These are phyloP conservation scores for Grosmannia clavigera DNA, from an alignment of 2,329 filamentous ascomycete genomes.

Conservation along the genomic window DNA sequence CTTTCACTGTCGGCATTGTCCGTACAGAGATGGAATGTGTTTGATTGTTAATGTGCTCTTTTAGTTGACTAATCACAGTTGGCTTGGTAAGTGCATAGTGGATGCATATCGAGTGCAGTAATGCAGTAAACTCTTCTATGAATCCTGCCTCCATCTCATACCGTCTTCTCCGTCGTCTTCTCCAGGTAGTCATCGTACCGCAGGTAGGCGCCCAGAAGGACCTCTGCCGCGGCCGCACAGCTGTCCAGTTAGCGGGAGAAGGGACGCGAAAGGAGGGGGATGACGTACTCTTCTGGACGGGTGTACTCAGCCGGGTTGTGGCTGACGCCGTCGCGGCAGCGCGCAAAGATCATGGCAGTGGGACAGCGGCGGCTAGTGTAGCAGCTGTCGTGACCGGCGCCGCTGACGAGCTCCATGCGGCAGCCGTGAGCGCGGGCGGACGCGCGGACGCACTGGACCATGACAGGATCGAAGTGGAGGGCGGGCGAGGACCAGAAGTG, in stretches of 20 bases:
- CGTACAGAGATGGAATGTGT: no score
- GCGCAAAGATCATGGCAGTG: constrained; percentile 27
- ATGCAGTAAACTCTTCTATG: no score
- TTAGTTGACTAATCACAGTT: no score
- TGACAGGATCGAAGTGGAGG: constrained; percentile 10
- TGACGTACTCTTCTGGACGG: constrained; percentile 20
- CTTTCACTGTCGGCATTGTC: no score
- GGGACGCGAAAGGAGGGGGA: neutral
- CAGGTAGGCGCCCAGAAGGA: constrained; percentile 8
- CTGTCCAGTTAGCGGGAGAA: neutral
- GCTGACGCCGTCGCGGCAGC: constrained; percentile 23
- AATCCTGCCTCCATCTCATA: no score
- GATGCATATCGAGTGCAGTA: no score
- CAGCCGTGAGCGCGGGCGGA: neutral
- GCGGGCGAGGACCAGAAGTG: constrained; percentile 10
- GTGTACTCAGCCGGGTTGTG: constrained; percentile 24
- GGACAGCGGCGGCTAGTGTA: constrained; percentile 21
- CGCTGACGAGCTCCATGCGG: constrained; percentile 20
- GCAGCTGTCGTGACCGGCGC: constrained; percentile 27
- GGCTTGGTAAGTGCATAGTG: no score
- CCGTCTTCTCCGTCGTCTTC: neutral
- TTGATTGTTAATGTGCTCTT: no score
- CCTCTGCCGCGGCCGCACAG: constrained; percentile 6
- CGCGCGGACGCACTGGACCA: neutral
- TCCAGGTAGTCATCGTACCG: constrained; percentile 10